A percentile compares a stretch with the other conserved stretches of the same genome.
phyloP scores from a whole-genome alignment of 2,329 filamentous ascomycete genomes.

The Erysiphe pulchra region DNA sequence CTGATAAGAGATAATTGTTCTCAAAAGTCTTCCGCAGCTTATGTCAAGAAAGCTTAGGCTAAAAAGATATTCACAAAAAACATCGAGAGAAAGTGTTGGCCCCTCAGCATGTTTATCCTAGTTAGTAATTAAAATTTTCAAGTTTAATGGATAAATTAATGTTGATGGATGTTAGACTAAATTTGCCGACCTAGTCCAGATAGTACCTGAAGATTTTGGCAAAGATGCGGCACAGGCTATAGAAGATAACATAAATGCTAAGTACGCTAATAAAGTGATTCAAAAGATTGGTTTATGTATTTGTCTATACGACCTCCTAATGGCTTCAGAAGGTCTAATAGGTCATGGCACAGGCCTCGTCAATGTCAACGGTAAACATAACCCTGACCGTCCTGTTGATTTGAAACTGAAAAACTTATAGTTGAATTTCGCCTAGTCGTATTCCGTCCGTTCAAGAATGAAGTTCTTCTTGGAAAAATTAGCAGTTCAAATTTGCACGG shows the following conservation, averaged over 20 bases:
- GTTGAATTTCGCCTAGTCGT: constrained; percentile 86
- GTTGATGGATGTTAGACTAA: constrained; percentile 41
- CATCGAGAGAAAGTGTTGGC: too few relatives aligned
- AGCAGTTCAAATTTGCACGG: constrained; percentile 44
- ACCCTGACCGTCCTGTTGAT: background rate
- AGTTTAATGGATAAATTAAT: constrained; percentile 1
- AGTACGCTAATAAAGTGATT: constrained; percentile 88
- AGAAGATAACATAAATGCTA: constrained; percentile 89
- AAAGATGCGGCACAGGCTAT: constrained; percentile 65
- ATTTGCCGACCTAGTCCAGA: constrained; percentile 81
- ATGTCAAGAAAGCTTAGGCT: background rate
- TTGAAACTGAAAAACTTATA: constrained; percentile 13
- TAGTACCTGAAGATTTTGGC: constrained; percentile 66
- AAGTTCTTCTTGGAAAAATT: constrained; percentile 71
- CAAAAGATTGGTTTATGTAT: constrained; percentile 88
- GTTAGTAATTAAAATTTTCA: constrained; percentile 13
- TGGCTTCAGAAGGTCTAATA: constrained; percentile 77
- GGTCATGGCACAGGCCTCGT: constrained; percentile 79
- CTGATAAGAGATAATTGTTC: background rate
- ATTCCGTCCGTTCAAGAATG: constrained; percentile 86
- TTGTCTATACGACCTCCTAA: constrained; percentile 73
- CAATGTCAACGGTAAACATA: constrained; percentile 58
- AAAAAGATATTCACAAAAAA: background rate
- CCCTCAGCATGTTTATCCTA: constrained; percentile 21
- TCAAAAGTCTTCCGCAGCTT: background rate